Base-by-base conservation (phyloP, 2,329 filamentous ascomycete genomes). In the Aureobasidium sp. region DNA sequence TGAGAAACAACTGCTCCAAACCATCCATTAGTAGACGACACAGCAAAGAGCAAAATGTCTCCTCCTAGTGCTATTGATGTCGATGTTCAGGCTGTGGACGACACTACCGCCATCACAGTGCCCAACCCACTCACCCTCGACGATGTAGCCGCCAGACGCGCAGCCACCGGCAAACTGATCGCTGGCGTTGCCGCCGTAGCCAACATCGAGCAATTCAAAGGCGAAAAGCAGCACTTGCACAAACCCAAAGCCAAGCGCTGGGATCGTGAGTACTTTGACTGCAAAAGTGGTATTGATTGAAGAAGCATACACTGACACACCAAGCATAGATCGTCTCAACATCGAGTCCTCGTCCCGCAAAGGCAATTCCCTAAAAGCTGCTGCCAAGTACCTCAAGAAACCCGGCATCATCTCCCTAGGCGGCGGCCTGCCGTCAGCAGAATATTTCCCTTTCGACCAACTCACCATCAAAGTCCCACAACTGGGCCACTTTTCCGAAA, bases 391-490 rank as follows among this genome's bases (percentile, higher is more conserved):
- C 72, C 83, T 97, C 59, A 88, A 88, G 71, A 90, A 82, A 42
- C 90, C 91, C 0, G 91, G 89, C 17, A 77, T 97, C 63, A 94
- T 99, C 71, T 96, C 91, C 1, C 86, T 99, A 1, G 94, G 94
- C 61, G 94, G 94, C 57, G 94, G 94, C 3, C 79, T 99, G 22
- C 94, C 94, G 4, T 92, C 90, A 15, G 84, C 89, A 64, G 87
- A 93, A 73, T 90, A 95, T 76, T 99, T 99, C 71, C 94, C 94
- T n/a, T 87, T 97, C 69, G 86, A 93, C 67, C 82, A 88, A 66
- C 75, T 97, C 55, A 82, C 81, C 65, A 76, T 96, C 75, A 89
- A 87, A 68, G 84, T 95, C 1, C 90, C 91, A 17, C 76, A 77
- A 1, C 77, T 85, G 17, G 86, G 87, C 6, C 76, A 84, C 64